Evolutionary conservation across 805 yeast genomes (phyloP).

Genomic region (Grigorovia yakushimaensis): DNA sequence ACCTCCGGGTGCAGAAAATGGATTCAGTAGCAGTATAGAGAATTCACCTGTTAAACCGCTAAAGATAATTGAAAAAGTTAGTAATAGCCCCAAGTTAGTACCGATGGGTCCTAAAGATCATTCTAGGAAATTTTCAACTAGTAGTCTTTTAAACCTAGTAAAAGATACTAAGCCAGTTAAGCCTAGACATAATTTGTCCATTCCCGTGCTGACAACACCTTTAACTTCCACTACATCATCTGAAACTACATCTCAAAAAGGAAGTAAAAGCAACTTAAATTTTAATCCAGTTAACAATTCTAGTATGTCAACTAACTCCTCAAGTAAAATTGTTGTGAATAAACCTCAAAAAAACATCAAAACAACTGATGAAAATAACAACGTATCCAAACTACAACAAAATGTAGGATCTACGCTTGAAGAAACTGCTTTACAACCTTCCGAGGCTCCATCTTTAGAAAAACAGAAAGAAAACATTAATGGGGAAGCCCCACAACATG

Average conservation of each 20-base stretch:
- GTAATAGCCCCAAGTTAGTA: conserved; percentile 5
- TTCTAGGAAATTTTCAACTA: conserved; percentile 21
- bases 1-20: not conserved
- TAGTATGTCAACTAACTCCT: too few relatives aligned
- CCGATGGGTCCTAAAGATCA: conserved; percentile 4
- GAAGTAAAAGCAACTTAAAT: too few relatives aligned
- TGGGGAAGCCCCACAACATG: too few relatives aligned
- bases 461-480: too few relatives aligned
- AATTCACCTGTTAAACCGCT: conserved; percentile 50
- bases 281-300: too few relatives aligned
- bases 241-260: not conserved
- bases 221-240: not conserved
- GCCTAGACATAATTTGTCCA: not conserved
- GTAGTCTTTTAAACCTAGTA: conserved; percentile 9
- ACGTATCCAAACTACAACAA: too few relatives aligned
- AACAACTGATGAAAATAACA: too few relatives aligned
- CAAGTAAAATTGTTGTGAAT: too few relatives aligned
- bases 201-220: not conserved
- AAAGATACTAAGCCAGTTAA: not conserved
- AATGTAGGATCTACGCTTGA: too few relatives aligned
- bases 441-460: too few relatives aligned
- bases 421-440: too few relatives aligned
- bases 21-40: not conserved
- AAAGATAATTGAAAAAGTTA: conserved; percentile 48
- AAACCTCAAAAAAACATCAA: too few relatives aligned